Conservation (phyloP, 2,329 filamentous ascomycete species). For the Cladosporium sp. region DNA sequence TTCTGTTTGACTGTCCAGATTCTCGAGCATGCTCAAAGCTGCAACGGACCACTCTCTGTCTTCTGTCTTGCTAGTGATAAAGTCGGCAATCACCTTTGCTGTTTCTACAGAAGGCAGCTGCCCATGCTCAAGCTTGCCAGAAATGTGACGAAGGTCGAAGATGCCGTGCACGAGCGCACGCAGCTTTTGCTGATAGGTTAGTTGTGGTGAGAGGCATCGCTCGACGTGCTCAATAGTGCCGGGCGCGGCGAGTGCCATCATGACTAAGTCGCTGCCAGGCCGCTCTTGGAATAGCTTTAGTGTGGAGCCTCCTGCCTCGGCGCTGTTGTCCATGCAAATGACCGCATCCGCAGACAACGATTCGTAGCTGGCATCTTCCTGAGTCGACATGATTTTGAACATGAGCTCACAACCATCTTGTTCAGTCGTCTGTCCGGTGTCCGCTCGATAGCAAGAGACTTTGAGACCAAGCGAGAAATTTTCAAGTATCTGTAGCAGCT, state of each 20-base stretch:
- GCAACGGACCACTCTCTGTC: conserved; percentile 25
- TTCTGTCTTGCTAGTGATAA: conserved; percentile 15
- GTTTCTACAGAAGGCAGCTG: conserved; percentile 20
- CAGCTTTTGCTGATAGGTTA: conserved; percentile 26
- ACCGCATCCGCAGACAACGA: conserved; percentile 33
- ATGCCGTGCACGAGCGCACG: conserved; percentile 36
- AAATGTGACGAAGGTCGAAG: conserved; percentile 32
- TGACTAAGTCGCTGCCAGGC: neutral
- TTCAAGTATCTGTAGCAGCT: conserved; percentile 30
- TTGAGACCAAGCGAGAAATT: conserved; percentile 28
- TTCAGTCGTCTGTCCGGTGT: neutral
- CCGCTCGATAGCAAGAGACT: conserved; percentile 12
- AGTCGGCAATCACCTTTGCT: conserved; percentile 22
- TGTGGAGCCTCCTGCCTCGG: conserved; percentile 1
- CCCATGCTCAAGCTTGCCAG: conserved; percentile 28
- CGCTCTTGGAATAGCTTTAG: neutral
- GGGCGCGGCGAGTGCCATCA: conserved; percentile 34
- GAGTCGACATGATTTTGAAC: conserved; percentile 35
- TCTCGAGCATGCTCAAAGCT: conserved; percentile 22
- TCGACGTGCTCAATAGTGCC: conserved; percentile 43
- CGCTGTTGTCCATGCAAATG: conserved; percentile 38
- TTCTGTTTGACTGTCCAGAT: conserved; percentile 32
- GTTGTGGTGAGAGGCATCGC: conserved; percentile 30
- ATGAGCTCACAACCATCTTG: conserved; percentile 8
- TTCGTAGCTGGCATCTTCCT: conserved; percentile 15